Evolutionary conservation across 441 rosid species (phyloP).

Genomic region (Macaranga tanarius): DNA sequence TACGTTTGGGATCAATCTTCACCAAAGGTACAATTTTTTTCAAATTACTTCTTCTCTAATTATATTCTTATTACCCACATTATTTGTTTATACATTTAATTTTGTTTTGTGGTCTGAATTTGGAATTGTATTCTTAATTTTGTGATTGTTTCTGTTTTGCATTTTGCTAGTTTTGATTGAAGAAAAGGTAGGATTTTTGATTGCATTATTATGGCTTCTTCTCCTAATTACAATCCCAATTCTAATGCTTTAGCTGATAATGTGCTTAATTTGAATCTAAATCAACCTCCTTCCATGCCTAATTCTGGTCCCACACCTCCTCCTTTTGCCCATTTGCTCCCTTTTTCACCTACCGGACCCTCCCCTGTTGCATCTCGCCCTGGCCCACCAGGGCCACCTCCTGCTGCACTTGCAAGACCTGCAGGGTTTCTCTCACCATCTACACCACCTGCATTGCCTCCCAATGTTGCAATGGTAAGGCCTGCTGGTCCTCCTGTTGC

Average conservation of each 20-base stretch:
- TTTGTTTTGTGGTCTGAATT: too few relatives aligned
- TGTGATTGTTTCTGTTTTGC: not conserved
- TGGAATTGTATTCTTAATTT: not conserved
- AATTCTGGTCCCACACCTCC: constrained; percentile 46
- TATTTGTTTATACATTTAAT: too few relatives aligned
- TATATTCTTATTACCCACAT: too few relatives aligned
- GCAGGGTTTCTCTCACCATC: constrained; percentile 40
- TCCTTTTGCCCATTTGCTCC: constrained; percentile 55
- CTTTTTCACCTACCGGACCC: constrained; percentile 43
- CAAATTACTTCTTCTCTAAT: too few relatives aligned
- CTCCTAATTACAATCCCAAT: constrained; percentile 46
- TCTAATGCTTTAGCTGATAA: constrained; percentile 44
- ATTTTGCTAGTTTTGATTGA: not conserved
- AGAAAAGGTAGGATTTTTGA: constrained; percentile 1
- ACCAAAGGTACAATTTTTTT: too few relatives aligned
- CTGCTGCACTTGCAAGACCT: constrained; percentile 41
- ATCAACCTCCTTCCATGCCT: constrained; percentile 43
- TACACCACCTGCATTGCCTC: constrained; percentile 43
- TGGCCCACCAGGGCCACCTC: constrained; percentile 40
- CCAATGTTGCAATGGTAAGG: constrained; percentile 48
- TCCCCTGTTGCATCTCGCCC: constrained; percentile 29
- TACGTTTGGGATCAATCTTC: too few relatives aligned
- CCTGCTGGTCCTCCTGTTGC: constrained; percentile 43
- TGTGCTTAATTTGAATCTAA: constrained; percentile 61
- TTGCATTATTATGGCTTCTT: constrained; percentile 61